Conservation (phyloP, 306 rosid genomes). For the Luffa aegyptiaca region DNA sequence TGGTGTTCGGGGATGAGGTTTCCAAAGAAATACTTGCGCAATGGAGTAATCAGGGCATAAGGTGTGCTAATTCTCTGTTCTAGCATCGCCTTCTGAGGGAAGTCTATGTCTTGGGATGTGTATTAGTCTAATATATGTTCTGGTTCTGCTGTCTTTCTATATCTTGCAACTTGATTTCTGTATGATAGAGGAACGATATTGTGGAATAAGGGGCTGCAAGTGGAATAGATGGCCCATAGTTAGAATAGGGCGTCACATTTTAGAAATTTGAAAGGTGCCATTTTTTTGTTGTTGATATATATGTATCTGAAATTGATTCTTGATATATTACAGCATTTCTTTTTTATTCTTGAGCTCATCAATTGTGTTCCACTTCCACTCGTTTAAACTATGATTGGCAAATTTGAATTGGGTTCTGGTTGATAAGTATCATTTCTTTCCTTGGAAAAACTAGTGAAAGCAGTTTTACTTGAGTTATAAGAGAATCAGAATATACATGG, state of each 20-base stretch:
- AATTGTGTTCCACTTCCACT: neutral
- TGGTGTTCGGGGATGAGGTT: constrained; percentile 79
- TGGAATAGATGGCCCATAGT: neutral
- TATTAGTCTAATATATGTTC: neutral
- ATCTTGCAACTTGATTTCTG: neutral
- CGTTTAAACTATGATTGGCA: neutral
- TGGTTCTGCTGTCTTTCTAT: neutral
- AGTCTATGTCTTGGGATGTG: neutral
- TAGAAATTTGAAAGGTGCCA: neutral
- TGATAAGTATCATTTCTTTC: neutral
- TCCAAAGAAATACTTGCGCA: constrained; percentile 74
- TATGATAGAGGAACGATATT: neutral
- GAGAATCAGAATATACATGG: neutral
- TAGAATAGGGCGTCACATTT: neutral
- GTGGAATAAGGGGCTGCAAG: constrained; percentile 1
- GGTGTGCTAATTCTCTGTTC: constrained; percentile 31
- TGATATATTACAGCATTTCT: neutral
- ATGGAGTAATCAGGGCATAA: constrained; percentile 97
- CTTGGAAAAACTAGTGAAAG: neutral
- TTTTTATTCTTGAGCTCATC: neutral
- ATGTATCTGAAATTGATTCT: neutral
- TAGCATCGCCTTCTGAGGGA: neutral
- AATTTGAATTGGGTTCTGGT: neutral
- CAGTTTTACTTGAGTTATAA: neutral
- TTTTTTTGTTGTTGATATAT: neutral